Evolutionary conservation across 2,329 filamentous ascomycete genomes (phyloP).

Genomic region (Phialophora verrucosa): DNA sequence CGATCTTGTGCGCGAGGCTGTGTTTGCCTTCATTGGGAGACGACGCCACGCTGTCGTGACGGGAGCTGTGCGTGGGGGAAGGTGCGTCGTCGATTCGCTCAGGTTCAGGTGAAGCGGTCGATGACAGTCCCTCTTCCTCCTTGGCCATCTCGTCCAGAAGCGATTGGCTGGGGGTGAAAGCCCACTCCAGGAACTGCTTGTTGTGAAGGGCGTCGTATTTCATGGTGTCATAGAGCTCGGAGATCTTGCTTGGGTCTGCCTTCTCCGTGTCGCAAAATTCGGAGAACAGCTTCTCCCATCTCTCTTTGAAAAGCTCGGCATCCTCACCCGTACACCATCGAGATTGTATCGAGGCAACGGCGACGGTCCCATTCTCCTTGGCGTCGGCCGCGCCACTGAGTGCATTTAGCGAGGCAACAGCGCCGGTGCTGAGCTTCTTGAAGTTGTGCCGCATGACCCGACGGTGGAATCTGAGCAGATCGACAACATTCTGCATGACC

Average conservation of each 20-base stretch:
- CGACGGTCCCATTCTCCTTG: conserved; percentile 51
- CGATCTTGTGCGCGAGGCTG: conserved; percentile 48
- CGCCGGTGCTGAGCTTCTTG: conserved; percentile 70
- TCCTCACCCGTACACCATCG: conserved; percentile 98
- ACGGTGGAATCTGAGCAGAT: conserved; percentile 97
- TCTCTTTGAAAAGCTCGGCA: conserved; percentile 88
- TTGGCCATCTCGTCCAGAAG: conserved; percentile 43
- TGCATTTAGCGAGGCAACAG: conserved; percentile 64
- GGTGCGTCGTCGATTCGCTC: conserved; percentile 31
- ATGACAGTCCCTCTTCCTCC: conserved; percentile 37
- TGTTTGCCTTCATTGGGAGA: conserved; percentile 40
- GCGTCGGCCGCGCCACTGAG: conserved; percentile 35
- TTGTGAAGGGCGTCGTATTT: conserved; percentile 99
- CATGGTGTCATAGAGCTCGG: conserved; percentile 98
- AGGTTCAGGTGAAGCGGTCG: conserved; percentile 31
- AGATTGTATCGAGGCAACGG: conserved; percentile 75
- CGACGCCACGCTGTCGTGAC: conserved; percentile 31
- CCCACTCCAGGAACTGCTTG: conserved; percentile 93
- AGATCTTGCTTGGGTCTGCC: conserved; percentile 98
- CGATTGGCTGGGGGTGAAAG: conserved; percentile 82
- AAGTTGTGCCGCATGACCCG: conserved; percentile 96
- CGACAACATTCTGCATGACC: conserved; percentile 88
- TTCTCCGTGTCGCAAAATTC: conserved; percentile 98
- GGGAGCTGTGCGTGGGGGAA: conserved; percentile 17
- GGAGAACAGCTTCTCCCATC: conserved; percentile 97